phyloP scores from a whole-genome alignment of 805 yeast species.

The Kregervanrija delftensis region DNA sequence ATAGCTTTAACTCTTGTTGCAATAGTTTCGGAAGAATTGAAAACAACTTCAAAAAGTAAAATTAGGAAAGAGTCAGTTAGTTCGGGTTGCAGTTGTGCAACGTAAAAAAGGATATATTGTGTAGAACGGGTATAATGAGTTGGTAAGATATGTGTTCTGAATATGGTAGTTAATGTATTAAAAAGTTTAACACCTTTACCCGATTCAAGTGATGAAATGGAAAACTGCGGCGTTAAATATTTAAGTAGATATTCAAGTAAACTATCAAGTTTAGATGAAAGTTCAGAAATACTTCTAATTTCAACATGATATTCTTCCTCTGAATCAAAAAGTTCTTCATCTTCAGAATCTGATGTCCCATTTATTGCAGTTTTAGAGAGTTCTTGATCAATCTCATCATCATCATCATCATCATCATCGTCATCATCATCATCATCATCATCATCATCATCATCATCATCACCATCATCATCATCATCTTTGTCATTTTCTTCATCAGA shows the following conservation, averaged over 20 bases:
- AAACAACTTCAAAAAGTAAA: constrained; percentile 73
- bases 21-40: constrained; percentile 57
- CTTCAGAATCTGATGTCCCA: constrained; percentile 29
- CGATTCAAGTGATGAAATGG: constrained; percentile 41
- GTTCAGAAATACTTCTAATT: constrained; percentile 40
- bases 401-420: constrained; percentile 30
- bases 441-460: constrained; percentile 27
- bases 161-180: constrained; percentile 67
- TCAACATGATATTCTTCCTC: constrained; percentile 43
- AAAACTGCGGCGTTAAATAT: constrained; percentile 42
- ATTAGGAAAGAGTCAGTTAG: constrained; percentile 81
- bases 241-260: constrained; percentile 53
- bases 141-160: constrained; percentile 77
- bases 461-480: constrained; percentile 28
- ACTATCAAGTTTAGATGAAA: constrained; percentile 67
- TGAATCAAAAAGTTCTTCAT: constrained; percentile 29
- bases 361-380: constrained; percentile 21
- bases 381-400: constrained; percentile 28
- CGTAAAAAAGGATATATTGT: constrained; percentile 76
- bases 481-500: constrained; percentile 23
- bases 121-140: constrained; percentile 87
- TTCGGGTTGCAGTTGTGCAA: constrained; percentile 76
- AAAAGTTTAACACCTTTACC: constrained; percentile 66
- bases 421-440: constrained; percentile 22
- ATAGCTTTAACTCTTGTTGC: constrained; percentile 76